phyloP scores from a whole-genome alignment of 2,329 filamentous ascomycete genomes.

The Coniochaeta pulveracea region DNA sequence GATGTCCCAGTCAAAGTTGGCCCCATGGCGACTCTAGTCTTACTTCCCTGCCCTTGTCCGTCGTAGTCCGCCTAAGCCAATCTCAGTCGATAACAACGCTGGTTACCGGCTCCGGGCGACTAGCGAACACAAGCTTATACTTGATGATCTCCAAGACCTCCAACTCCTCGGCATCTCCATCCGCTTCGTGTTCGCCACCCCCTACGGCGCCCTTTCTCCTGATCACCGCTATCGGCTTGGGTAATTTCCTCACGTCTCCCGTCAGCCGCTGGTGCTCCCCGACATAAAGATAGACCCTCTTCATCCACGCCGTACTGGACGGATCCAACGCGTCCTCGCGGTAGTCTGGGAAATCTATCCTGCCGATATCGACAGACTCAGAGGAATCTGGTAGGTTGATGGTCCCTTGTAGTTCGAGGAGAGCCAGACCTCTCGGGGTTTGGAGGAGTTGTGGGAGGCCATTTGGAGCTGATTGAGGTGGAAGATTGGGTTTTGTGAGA shows the following conservation, averaged over 20 bases:
- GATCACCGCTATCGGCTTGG: slow-evolving; percentile 69
- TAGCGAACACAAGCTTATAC: slow-evolving; percentile 77
- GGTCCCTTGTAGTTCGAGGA: slow-evolving; percentile 86
- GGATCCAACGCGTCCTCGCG: slow-evolving; percentile 33
- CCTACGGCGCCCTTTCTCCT: slow-evolving; percentile 35
- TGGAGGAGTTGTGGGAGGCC: slow-evolving; percentile 75
- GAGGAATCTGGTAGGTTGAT: slow-evolving; percentile 57
- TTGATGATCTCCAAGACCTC: slow-evolving; percentile 83
- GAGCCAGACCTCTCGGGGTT: slow-evolving; percentile 78
- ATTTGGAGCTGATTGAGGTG: slow-evolving; percentile 16
- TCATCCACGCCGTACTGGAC: slow-evolving; percentile 70
- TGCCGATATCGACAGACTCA: slow-evolving; percentile 25
- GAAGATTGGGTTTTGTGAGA: neutral
- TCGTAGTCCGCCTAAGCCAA: no score
- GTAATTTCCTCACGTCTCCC: slow-evolving; percentile 82
- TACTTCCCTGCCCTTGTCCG: no score
- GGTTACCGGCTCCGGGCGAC: slow-evolving; percentile 70
- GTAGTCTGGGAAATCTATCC: slow-evolving; percentile 44
- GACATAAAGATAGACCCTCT: slow-evolving; percentile 76
- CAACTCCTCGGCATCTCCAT: slow-evolving; percentile 46
- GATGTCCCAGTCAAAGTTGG: no score
- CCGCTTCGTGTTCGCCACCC: slow-evolving; percentile 31
- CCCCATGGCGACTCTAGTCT: neutral
- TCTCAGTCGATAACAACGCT: no score
- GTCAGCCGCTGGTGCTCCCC: slow-evolving; percentile 81